Conservation (phyloP, 768 basidiomycete species). For the Tylopilus vinaceipallidus region DNA sequence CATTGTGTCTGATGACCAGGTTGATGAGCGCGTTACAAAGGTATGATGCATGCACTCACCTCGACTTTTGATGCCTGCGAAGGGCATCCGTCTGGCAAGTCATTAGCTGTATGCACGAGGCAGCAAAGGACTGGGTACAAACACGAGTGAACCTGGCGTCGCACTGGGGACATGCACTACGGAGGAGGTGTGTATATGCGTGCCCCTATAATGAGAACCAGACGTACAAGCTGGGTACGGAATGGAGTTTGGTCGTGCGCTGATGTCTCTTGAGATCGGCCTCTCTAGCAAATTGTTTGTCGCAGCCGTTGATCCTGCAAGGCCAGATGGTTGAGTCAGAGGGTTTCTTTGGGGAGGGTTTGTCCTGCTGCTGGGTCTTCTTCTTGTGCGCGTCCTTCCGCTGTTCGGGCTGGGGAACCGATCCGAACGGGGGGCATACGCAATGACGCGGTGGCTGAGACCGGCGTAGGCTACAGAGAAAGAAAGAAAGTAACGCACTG, state of each 20-base stretch:
- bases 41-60: constrained; percentile 40
- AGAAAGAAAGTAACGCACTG: constrained; percentile 28
- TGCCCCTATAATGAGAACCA: constrained; percentile 12
- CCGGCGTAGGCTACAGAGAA: constrained; percentile 8
- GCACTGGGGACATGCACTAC: constrained; percentile 74
- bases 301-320: constrained; percentile 78
- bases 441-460: constrained; percentile 20
- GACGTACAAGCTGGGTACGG: constrained; percentile 68
- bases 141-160: constrained; percentile 80
- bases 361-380: constrained; percentile 37
- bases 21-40: constrained; percentile 2
- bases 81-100: constrained; percentile 68
- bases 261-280: constrained; percentile 82
- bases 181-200: constrained; percentile 15
- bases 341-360: constrained; percentile 51
- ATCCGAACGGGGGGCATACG: constrained; percentile 1
- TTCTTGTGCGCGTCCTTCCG: constrained; percentile 43
- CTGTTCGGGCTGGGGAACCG: constrained; percentile 35
- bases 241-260: constrained; percentile 75
- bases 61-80: constrained; percentile 77
- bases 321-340: constrained; percentile 63
- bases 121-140: constrained; percentile 30
- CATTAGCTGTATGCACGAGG: constrained; percentile 18
- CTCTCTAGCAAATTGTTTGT: constrained; percentile 79
- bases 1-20: constrained; percentile 50